A percentile compares a stretch with the other conserved stretches of the same genome.
Conservation (phyloP, 108 stramenopile species). For the Cylindrotheca closterium region DNA sequence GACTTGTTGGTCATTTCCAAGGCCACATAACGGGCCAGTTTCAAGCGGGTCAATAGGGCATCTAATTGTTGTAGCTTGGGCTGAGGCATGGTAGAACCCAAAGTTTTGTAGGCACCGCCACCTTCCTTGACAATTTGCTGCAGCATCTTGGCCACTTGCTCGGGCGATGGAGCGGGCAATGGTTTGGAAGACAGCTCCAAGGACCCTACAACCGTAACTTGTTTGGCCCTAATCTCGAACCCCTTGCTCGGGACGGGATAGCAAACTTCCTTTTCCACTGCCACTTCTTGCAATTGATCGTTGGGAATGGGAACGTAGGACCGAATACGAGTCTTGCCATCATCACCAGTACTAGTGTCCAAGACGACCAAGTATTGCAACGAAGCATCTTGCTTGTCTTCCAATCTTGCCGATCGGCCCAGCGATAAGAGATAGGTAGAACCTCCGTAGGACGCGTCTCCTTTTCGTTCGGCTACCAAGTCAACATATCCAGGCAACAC, state of each 20-base stretch:
- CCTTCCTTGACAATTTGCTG: slow-evolving; percentile 38
- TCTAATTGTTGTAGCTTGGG: slow-evolving; percentile 25
- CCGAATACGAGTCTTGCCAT: slow-evolving; percentile 53
- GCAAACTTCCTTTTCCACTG: slow-evolving; percentile 34
- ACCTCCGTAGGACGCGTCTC: slow-evolving; percentile 58
- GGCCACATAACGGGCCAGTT: slow-evolving; percentile 26
- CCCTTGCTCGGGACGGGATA: slow-evolving; percentile 59
- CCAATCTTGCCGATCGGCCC: slow-evolving; percentile 32
- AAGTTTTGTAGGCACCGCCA: slow-evolving; percentile 46
- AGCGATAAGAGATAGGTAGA: slow-evolving; percentile 52
- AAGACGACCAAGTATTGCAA: slow-evolving; percentile 46
- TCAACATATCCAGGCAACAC: slow-evolving; percentile 65
- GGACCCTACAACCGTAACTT: slow-evolving; percentile 36
- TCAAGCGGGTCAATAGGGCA: slow-evolving; percentile 36
- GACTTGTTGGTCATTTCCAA: slow-evolving; percentile 32
- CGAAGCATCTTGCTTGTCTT: slow-evolving; percentile 14
- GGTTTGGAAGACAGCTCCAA: slow-evolving; percentile 50
- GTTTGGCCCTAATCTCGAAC: slow-evolving; percentile 52
- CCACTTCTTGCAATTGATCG: slow-evolving; percentile 18
- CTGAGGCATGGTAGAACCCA: slow-evolving; percentile 34
- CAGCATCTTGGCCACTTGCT: slow-evolving; percentile 39
- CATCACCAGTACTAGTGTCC: slow-evolving; percentile 60
- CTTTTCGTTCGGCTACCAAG: slow-evolving; percentile 60
- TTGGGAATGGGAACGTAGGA: slow-evolving; percentile 43
- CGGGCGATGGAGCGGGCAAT: slow-evolving; percentile 43